phyloP scores from a whole-genome alignment of 345 rosid species.

The Eucalyptus curtisii region DNA sequence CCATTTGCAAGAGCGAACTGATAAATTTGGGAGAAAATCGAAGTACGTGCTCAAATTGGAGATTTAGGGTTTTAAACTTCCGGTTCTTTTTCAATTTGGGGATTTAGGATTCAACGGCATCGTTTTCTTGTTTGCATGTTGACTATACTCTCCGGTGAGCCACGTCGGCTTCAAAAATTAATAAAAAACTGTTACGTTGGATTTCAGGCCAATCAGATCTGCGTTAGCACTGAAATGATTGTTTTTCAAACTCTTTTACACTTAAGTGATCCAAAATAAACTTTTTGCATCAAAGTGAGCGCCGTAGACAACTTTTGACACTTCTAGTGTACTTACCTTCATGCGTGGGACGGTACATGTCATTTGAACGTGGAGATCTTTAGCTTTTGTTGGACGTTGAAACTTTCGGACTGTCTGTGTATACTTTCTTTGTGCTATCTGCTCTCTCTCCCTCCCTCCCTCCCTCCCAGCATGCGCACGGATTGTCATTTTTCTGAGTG shows the following conservation, averaged over 20 bases:
- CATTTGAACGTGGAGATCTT: neutral
- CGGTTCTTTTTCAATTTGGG: too few relatives aligned
- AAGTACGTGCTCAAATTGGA: too few relatives aligned
- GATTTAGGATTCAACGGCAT: too few relatives aligned
- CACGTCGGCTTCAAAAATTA: too few relatives aligned
- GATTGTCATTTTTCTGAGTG: neutral
- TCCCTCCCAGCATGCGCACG: neutral
- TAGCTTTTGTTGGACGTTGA: neutral
- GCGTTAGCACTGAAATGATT: too few relatives aligned
- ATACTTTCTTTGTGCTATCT: neutral
- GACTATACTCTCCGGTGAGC: fast-evolving
- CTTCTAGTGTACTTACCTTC: neutral
- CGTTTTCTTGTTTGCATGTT: too few relatives aligned
- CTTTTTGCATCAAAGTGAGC: too few relatives aligned
- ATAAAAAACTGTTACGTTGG: too few relatives aligned
- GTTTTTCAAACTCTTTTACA: fast-evolving
- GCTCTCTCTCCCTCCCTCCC: neutral
- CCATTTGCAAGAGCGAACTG: too few relatives aligned
- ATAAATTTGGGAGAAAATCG: too few relatives aligned
- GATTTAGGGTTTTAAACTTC: too few relatives aligned
- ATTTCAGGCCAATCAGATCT: fast-evolving
- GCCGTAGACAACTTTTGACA: fast-evolving
- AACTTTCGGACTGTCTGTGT: neutral
- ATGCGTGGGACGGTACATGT: neutral
- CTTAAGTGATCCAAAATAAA: too few relatives aligned